Conservation (phyloP, 202 grass and related monocot genomes). For the Bolboschoenoplectus hybrid region DNA sequence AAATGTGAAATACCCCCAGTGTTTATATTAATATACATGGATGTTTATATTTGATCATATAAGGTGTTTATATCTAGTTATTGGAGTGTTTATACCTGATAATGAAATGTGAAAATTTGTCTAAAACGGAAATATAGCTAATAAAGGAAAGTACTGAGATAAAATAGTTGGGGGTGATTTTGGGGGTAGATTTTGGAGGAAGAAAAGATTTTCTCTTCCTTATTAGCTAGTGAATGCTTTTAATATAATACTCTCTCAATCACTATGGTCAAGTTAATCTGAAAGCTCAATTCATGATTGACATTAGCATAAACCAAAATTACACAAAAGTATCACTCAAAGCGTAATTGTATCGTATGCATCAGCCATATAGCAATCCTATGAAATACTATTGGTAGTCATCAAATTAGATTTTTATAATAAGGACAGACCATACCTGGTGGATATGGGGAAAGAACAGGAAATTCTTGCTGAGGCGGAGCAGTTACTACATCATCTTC, state of each 20-base stretch:
- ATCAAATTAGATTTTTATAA: background rate
- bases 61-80: no score
- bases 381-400: slow-evolving; percentile 2
- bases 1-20: no score
- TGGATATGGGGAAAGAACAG: slow-evolving; percentile 37
- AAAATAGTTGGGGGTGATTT: no score
- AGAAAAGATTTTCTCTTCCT: background rate
- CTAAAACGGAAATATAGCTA: no score
- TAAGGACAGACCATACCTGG: slow-evolving; percentile 28
- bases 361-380: slow-evolving; percentile 28
- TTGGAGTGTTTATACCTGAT: no score
- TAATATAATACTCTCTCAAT: background rate
- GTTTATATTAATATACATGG: no score
- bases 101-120: no score
- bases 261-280: background rate
- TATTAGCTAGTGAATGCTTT: background rate
- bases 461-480: slow-evolving; percentile 33
- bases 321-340: slow-evolving; percentile 43
- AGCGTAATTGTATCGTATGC: slow-evolving; percentile 43
- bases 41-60: no score
- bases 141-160: no score
- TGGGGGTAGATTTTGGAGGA: no score
- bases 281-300: background rate
- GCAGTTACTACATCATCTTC: slow-evolving; percentile 15
- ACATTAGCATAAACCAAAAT: slow-evolving; percentile 40